Conservation (phyloP, 192 early-diverging fungal genomes). For the Coemansia guatemalensis region DNA sequence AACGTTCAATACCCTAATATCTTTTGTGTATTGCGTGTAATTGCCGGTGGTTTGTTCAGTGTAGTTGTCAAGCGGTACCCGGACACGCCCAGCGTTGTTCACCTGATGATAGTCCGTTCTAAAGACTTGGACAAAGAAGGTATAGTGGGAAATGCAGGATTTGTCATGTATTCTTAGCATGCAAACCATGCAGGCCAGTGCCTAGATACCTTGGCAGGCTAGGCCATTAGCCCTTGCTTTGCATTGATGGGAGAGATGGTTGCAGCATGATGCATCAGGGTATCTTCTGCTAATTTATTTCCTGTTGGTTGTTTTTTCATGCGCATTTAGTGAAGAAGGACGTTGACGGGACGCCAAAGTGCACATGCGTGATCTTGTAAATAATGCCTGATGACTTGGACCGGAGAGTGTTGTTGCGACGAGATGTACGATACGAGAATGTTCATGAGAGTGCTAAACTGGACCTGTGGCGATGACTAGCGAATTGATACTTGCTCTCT, state of each 20-base stretch:
- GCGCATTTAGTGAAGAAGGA: constrained; percentile 42
- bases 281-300: neutral
- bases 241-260: too few relatives aligned
- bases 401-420: too few relatives aligned
- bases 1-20: too few relatives aligned
- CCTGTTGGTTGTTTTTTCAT: neutral
- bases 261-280: too few relatives aligned
- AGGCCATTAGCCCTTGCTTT: too few relatives aligned
- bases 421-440: too few relatives aligned
- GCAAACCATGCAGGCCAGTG: constrained; percentile 1
- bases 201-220: constrained; percentile 3
- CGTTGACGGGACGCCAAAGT: constrained; percentile 40
- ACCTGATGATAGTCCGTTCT: constrained; percentile 20
- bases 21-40: neutral
- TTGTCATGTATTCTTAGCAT: neutral
- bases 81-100: constrained; percentile 17
- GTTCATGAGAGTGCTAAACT: too few relatives aligned
- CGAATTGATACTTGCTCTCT: too few relatives aligned
- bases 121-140: constrained; percentile 22
- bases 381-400: constrained; percentile 5
- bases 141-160: constrained; percentile 1
- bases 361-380: constrained; percentile 49
- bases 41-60: constrained; percentile 3
- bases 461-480: too few relatives aligned
- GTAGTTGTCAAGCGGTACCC: constrained; percentile 23